These are phyloP conservation scores for Thelonectria blattea DNA, from an alignment of 2,329 filamentous ascomycete genomes.

Conservation along the genomic window DNA sequence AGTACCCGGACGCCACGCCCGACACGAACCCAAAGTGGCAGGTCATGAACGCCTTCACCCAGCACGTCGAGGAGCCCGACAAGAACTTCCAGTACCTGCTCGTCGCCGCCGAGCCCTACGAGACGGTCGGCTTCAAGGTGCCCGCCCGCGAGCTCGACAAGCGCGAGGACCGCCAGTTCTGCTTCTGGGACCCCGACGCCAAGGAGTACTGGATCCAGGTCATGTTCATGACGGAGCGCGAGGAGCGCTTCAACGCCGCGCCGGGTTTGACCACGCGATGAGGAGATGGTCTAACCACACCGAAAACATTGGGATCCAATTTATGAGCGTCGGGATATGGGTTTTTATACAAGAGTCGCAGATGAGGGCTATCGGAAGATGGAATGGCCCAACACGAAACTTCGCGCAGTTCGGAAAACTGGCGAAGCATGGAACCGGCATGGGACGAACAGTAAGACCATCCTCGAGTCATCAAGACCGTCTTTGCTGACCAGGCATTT, in stretches of 20 bases:
- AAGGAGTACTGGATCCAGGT: constrained; percentile 99
- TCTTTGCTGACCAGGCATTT: constrained; percentile 18
- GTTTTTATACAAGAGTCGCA: neutral
- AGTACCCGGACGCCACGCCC: constrained; percentile 87
- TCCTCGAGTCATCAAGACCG: constrained; percentile 8
- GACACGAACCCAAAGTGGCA: constrained; percentile 82
- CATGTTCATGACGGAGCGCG: constrained; percentile 97
- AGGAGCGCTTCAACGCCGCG: constrained; percentile 80
- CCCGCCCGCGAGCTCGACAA: constrained; percentile 93
- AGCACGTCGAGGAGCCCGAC: constrained; percentile 93
- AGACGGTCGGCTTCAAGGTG: constrained; percentile 96
- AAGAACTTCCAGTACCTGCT: constrained; percentile 94
- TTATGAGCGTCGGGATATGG: neutral
- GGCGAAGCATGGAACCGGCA: neutral
- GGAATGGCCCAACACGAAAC: neutral
- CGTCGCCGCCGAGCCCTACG: constrained; percentile 95
- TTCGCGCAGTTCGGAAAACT: neutral
- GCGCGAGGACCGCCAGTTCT: constrained; percentile 86
- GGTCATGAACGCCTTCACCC: constrained; percentile 98
- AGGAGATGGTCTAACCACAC: neutral
- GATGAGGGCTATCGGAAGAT: too few species aligned
- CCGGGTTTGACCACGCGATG: constrained; percentile 63
- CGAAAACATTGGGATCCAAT: neutral
- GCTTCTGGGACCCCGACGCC: constrained; percentile 92
- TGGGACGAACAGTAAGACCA: constrained; percentile 20